Conservation (phyloP, 345 rosid genomes). For the Eucalyptus pauciflora region DNA sequence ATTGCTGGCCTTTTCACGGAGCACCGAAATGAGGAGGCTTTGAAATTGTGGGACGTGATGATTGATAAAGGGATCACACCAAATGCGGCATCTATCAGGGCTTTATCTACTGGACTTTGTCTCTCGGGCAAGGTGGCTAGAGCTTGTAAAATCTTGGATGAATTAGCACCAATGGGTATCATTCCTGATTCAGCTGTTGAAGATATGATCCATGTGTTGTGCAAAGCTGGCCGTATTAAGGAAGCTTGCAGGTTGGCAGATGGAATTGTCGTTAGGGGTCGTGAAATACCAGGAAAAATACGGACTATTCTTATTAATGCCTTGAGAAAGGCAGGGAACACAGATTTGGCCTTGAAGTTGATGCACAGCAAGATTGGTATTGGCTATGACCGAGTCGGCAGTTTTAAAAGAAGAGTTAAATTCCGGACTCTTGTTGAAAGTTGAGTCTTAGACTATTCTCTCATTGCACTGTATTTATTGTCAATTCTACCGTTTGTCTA, state of each 20-base stretch:
- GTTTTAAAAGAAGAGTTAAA: conserved; percentile 69
- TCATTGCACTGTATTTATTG: not conserved
- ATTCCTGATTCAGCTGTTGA: conserved; percentile 78
- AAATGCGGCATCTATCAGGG: conserved; percentile 72
- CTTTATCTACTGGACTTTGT: conserved; percentile 69
- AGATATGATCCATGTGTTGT: conserved; percentile 66
- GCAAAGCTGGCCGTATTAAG: conserved; percentile 70
- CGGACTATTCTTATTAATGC: conserved; percentile 77
- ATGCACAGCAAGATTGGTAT: conserved; percentile 93
- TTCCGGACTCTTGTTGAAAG: conserved; percentile 45
- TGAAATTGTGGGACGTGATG: conserved; percentile 78
- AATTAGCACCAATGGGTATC: conserved; percentile 85
- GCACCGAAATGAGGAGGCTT: conserved; percentile 75
- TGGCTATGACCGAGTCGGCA: conserved; percentile 72
- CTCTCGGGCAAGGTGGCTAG: conserved; percentile 79
- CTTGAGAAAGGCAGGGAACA: conserved; percentile 79
- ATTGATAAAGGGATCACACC: conserved; percentile 88
- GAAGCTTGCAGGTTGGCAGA: conserved; percentile 90
- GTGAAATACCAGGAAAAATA: conserved; percentile 82
- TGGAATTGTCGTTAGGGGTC: conserved; percentile 77
- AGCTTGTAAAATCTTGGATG: conserved; percentile 89
- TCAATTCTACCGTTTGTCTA: not conserved
- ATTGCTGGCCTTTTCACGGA: conserved; percentile 53
- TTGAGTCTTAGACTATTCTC: not conserved
- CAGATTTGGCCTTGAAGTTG: conserved; percentile 76